A percentile compares a stretch with the other conserved stretches of the same genome.
phyloP scores from a whole-genome alignment of 1,284 basidiomycete species.

The Heliocybe sulcata region DNA sequence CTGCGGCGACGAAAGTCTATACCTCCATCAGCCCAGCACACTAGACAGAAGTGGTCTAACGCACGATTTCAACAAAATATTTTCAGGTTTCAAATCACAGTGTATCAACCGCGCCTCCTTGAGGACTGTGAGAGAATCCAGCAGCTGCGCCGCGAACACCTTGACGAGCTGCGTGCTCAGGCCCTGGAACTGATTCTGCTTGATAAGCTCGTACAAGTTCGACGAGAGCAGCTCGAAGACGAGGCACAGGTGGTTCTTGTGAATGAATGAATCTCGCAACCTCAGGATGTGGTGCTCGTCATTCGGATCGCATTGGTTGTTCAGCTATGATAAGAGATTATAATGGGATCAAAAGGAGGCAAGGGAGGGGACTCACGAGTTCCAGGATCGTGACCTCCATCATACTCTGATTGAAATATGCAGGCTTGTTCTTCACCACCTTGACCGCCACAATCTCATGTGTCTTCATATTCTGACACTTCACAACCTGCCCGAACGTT shows the following conservation, averaged over 20 bases:
- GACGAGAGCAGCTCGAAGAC: conserved; percentile 97
- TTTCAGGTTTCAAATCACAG: conserved; percentile 97
- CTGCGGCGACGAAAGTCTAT: conserved; percentile 92
- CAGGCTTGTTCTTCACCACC: conserved; percentile 99
- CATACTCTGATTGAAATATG: conserved; percentile 99
- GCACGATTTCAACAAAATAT: conserved; percentile 90
- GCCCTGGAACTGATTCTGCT: conserved; percentile 99
- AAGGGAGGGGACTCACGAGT: conserved; percentile 50
- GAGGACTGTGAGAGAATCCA: conserved; percentile 89
- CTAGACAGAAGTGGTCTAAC: conserved; percentile 24
- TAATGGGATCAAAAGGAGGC: conserved; percentile 4
- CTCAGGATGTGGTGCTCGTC: conserved; percentile 97
- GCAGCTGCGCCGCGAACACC: conserved; percentile 93
- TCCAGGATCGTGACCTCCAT: conserved; percentile 99
- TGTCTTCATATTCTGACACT: conserved; percentile 99
- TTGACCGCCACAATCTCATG: conserved; percentile 99
- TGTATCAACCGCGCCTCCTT: conserved; percentile 96
- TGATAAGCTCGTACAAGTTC: conserved; percentile 99
- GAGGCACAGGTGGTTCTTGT: conserved; percentile 93
- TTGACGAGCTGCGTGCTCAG: conserved; percentile 95
- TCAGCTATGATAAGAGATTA: conserved; percentile 51
- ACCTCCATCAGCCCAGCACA: conserved; percentile 2
- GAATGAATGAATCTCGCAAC: conserved; percentile 94
- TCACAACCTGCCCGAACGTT: conserved; percentile 98
- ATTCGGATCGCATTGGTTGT: conserved; percentile 86